Evolutionary conservation across 495 filamentous ascomycete genomes (phyloP).

Genomic region (Penicillium dipodomyicola): DNA sequence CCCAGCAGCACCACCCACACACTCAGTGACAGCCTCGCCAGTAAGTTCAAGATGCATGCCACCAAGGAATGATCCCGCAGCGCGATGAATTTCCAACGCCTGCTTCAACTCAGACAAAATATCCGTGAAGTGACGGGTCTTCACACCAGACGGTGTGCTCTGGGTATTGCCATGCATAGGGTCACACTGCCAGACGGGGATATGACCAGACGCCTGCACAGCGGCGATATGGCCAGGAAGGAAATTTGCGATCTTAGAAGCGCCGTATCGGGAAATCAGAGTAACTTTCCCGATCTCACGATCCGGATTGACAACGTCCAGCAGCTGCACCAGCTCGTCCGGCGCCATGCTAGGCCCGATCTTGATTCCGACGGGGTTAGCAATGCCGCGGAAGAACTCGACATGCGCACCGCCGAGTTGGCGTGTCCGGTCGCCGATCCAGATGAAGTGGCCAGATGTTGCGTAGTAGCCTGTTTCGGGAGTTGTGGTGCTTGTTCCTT

Average conservation of each 20-base stretch:
- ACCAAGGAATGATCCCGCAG: slow-evolving; percentile 78
- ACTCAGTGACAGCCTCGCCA: slow-evolving; percentile 95
- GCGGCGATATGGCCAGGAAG: slow-evolving; percentile 82
- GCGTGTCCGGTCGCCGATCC: slow-evolving; percentile 95
- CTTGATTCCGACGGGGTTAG: slow-evolving; percentile 95
- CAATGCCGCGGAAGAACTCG: slow-evolving; percentile 94
- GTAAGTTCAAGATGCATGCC: slow-evolving; percentile 95
- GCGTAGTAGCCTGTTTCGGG: slow-evolving; percentile 61
- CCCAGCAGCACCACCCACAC: slow-evolving; percentile 84
- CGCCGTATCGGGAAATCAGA: slow-evolving; percentile 92
- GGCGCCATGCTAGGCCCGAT: slow-evolving; percentile 80
- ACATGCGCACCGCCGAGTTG: slow-evolving; percentile 90
- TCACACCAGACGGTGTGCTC: slow-evolving; percentile 66
- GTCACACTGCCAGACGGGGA: slow-evolving; percentile 96
- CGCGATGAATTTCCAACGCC: slow-evolving; percentile 77
- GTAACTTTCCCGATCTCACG: slow-evolving; percentile 88
- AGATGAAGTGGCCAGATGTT: slow-evolving; percentile 95
- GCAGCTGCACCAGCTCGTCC: slow-evolving; percentile 68
- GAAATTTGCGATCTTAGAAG: slow-evolving; percentile 63
- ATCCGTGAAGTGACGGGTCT: slow-evolving; percentile 83
- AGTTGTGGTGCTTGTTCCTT: slow-evolving; percentile 13
- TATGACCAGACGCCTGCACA: slow-evolving; percentile 68
- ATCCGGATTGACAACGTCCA: slow-evolving; percentile 79
- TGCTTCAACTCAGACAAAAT: slow-evolving; percentile 82
- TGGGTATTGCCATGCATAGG: slow-evolving; percentile 87